phyloP scores from a whole-genome alignment of 306 rosid species.

The Medicago lupulina region DNA sequence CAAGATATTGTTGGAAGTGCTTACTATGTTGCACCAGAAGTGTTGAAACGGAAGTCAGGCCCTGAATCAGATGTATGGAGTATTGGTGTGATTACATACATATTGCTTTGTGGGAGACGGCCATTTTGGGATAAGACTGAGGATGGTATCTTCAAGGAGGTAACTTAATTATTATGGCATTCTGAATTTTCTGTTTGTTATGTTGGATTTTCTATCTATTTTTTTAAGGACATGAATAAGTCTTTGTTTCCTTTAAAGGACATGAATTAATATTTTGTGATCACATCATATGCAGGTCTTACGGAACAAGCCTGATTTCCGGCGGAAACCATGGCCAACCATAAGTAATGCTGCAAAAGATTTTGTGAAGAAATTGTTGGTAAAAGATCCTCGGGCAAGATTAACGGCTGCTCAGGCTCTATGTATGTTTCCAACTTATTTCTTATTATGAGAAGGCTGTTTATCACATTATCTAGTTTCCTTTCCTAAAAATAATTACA shows the following conservation, averaged over 20 bases:
- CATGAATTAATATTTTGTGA: conserved; percentile 15
- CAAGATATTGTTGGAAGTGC: conserved; percentile 98
- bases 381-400: conserved; percentile 97
- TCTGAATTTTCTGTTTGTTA: conserved; percentile 24
- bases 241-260: background rate
- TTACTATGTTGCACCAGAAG: conserved; percentile 99
- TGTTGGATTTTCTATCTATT: conserved; percentile 22
- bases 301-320: conserved; percentile 93
- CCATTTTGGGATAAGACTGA: conserved; percentile 99
- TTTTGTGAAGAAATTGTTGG: conserved; percentile 91
- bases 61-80: conserved; percentile 99
- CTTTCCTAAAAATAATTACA: conserved; percentile 21
- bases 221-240: background rate
- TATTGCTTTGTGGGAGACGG: conserved; percentile 96
- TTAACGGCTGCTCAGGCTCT: conserved; percentile 99
- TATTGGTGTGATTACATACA: conserved; percentile 97
- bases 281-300: conserved; percentile 65
- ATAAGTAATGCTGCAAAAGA: conserved; percentile 83
- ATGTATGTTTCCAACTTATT: conserved; percentile 63
- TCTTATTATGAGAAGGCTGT: conserved; percentile 36
- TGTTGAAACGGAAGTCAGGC: conserved; percentile 92
- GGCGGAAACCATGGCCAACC: conserved; percentile 95
- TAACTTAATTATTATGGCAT: conserved; percentile 48
- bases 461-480: conserved; percentile 30
- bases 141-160: conserved; percentile 99